Percentiles rank a stretch among this genome's conserved stretches.
Conservation (phyloP, 2,329 filamentous ascomycete species). For the Ophiostoma himal-ulmi region DNA sequence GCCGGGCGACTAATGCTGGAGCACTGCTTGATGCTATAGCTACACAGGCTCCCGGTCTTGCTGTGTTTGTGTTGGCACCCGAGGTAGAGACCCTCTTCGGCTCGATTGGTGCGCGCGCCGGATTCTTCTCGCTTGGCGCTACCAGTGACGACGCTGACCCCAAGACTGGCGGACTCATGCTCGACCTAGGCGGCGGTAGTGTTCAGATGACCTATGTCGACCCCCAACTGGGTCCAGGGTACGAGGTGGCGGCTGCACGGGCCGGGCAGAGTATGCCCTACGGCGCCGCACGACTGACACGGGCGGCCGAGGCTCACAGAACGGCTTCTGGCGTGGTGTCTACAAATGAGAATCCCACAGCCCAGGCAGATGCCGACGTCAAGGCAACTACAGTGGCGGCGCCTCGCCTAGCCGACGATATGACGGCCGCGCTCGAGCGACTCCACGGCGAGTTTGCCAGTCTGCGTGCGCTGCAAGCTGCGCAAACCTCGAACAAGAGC, state of each 20-base stretch:
- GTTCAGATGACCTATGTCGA: constrained; percentile 61
- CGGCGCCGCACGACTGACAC: constrained; percentile 53
- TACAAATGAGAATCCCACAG: background rate
- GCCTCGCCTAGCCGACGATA: constrained; percentile 50
- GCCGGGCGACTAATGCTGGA: constrained; percentile 67
- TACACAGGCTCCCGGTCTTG: constrained; percentile 55
- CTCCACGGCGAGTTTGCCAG: constrained; percentile 45
- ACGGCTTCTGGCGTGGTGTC: background rate
- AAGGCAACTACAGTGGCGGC: constrained; percentile 39
- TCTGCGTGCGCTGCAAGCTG: constrained; percentile 36
- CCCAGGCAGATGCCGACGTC: constrained; percentile 5
- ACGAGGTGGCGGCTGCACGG: constrained; percentile 49
- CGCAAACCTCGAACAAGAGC: constrained; percentile 35
- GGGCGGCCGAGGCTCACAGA: constrained; percentile 30
- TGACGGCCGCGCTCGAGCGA: constrained; percentile 55
- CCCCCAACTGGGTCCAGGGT: constrained; percentile 37
- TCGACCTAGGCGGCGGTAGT: constrained; percentile 75
- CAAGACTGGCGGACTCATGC: constrained; percentile 60
- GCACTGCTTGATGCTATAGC: constrained; percentile 63
- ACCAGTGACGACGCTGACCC: background rate
- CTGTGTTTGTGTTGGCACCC: constrained; percentile 67
- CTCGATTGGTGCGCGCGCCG: constrained; percentile 74
- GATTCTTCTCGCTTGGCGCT: constrained; percentile 52
- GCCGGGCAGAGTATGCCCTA: constrained; percentile 55
- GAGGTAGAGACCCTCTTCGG: constrained; percentile 78